A percentile compares a stretch with the other conserved stretches of the same genome.
Conservation (phyloP, 2,329 filamentous ascomycete species). For the Neodidymelliopsis sp. region DNA sequence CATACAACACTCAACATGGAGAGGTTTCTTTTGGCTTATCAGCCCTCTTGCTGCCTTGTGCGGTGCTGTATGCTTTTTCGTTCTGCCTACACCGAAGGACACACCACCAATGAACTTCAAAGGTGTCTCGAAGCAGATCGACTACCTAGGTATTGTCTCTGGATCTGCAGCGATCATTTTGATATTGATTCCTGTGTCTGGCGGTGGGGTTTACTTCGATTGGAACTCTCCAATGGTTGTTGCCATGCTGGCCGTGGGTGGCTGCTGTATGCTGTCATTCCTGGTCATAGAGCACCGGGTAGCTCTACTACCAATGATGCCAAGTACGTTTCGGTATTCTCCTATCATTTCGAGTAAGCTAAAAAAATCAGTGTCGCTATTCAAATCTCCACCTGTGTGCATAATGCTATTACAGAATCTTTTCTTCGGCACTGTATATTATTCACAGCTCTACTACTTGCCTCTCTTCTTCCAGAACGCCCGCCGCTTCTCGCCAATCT, state of each 20-base stretch:
- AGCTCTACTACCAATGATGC: slow-evolving; percentile 66
- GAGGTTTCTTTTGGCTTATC: slow-evolving; percentile 32
- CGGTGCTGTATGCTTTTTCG: slow-evolving; percentile 21
- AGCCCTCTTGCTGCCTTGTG: slow-evolving; percentile 25
- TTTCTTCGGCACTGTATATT: slow-evolving; percentile 67
- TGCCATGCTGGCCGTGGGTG: slow-evolving; percentile 63
- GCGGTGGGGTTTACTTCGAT: slow-evolving; percentile 64
- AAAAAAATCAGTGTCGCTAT: slow-evolving; percentile 56
- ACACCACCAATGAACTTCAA: slow-evolving; percentile 50
- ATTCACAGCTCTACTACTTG: slow-evolving; percentile 66
- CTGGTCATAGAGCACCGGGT: slow-evolving; percentile 64
- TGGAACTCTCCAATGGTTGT: slow-evolving; percentile 67
- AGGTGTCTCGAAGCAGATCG: slow-evolving; percentile 50
- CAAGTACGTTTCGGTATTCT: slow-evolving; percentile 42
- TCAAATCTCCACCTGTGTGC: slow-evolving; percentile 61
- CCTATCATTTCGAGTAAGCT: neutral
- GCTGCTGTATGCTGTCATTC: slow-evolving; percentile 57
- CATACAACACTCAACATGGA: slow-evolving; percentile 28
- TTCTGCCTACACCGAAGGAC: slow-evolving; percentile 53
- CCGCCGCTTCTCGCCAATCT: slow-evolving; percentile 53
- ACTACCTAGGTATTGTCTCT: slow-evolving; percentile 64
- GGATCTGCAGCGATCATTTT: slow-evolving; percentile 65
- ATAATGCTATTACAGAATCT: slow-evolving; percentile 67
- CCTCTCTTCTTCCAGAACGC: slow-evolving; percentile 70
- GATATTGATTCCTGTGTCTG: slow-evolving; percentile 69